A percentile compares a stretch with the other conserved stretches of the same genome.
Evolutionary conservation across 441 rosid species (phyloP).

Genomic region (Pelargonium myrrhifolium): DNA sequence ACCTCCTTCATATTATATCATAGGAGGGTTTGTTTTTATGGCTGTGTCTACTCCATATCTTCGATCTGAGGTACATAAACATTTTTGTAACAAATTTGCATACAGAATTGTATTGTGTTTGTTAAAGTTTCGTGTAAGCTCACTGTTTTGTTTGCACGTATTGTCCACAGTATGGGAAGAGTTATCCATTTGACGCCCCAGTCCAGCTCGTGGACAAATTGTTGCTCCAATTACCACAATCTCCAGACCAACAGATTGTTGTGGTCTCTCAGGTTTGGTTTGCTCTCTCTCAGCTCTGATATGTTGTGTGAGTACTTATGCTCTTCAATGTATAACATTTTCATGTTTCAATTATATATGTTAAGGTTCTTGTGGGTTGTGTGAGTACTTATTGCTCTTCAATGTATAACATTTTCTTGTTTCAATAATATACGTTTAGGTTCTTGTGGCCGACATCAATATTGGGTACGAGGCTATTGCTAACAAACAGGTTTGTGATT

Average conservation of each 20-base stretch:
- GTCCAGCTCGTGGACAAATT: conserved; percentile 87
- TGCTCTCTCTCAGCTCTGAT: no score
- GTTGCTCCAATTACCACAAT: conserved; percentile 72
- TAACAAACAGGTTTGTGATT: no score
- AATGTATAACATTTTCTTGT: no score
- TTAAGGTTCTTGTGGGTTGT: no score
- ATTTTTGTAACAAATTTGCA: no score
- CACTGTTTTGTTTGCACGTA: neutral
- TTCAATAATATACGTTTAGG: no score
- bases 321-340: no score
- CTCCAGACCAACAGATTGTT: conserved; percentile 82
- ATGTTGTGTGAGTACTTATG: no score
- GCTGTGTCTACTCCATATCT: conserved; percentile 86
- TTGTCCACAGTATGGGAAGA: conserved; percentile 61
- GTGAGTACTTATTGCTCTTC: no score
- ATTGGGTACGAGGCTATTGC: no score
- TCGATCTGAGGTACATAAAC: conserved; percentile 71
- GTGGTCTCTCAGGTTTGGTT: conserved; percentile 94
- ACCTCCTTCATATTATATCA: conserved; percentile 82
- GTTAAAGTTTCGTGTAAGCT: neutral
- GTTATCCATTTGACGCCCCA: conserved; percentile 84
- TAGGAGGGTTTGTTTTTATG: conserved; percentile 85
- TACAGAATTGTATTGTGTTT: neutral
- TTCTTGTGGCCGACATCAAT: no score
- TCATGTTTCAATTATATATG: no score